Evolutionary conservation across 1,284 basidiomycete species (phyloP).

Genomic region (Tausonia pullulans): DNA sequence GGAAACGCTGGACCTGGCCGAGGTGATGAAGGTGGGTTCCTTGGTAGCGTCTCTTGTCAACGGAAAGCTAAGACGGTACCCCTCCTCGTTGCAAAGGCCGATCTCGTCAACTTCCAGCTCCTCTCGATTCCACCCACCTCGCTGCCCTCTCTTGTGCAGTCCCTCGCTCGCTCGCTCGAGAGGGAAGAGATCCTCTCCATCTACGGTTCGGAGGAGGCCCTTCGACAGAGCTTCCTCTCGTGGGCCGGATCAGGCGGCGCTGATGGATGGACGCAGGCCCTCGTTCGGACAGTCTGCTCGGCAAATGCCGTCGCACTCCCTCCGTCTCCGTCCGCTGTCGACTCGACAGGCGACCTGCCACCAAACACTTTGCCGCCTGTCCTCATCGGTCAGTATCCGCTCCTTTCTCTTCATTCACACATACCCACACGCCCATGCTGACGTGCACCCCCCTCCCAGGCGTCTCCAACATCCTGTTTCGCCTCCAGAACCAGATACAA

Average conservation of each 20-base stretch:
- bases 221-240: no score
- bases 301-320: slow-evolving; percentile 1
- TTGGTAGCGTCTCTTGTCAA: no score
- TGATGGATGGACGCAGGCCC: background rate
- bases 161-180: background rate
- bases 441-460: no score
- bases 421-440: no score
- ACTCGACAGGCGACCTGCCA: background rate
- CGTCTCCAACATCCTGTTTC: slow-evolving; percentile 42
- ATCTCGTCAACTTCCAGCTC: slow-evolving; percentile 1
- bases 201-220: background rate
- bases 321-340: background rate
- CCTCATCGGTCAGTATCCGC: slow-evolving; percentile 41
- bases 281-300: background rate
- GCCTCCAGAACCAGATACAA: slow-evolving; percentile 56
- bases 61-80: background rate
- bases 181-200: background rate
- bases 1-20: slow-evolving; percentile 42
- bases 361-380: slow-evolving; percentile 45
- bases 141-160: slow-evolving; percentile 1
- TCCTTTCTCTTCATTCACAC: no score
- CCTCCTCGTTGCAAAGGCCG: background rate
- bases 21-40: slow-evolving; percentile 43
- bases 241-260: no score
- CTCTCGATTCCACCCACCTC: slow-evolving; percentile 4